A percentile compares a stretch with the other conserved stretches of the same genome.
phyloP scores from a whole-genome alignment of 2,329 filamentous ascomycete species.

The Pseudopithomyces maydicus region DNA sequence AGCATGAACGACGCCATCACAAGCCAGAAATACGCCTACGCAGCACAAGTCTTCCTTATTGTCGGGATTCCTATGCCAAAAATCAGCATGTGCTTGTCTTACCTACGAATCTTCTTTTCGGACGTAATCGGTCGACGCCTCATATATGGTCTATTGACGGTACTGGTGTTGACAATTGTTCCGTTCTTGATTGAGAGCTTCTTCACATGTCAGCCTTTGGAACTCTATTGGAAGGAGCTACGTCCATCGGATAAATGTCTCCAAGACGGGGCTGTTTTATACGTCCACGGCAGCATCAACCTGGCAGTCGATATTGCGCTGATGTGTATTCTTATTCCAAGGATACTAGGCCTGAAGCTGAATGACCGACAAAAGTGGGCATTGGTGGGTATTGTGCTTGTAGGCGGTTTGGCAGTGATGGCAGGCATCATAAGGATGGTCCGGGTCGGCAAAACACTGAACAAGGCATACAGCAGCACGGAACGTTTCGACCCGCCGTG shows the following conservation, averaged over 20 bases:
- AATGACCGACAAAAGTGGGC: slow-evolving; percentile 21
- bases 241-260: slow-evolving; percentile 21
- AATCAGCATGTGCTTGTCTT: slow-evolving; percentile 29
- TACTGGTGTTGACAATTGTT: slow-evolving; percentile 17
- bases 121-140: slow-evolving; percentile 20
- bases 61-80: slow-evolving; percentile 23
- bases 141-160: slow-evolving; percentile 17
- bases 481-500: slow-evolving; percentile 21
- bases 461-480: slow-evolving; percentile 4
- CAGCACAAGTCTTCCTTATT: slow-evolving; percentile 19
- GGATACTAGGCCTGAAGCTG: slow-evolving; percentile 21
- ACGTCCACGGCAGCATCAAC: slow-evolving; percentile 20
- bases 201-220: slow-evolving; percentile 24
- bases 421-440: slow-evolving; percentile 26
- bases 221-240: slow-evolving; percentile 26
- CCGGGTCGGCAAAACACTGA: slow-evolving; percentile 17
- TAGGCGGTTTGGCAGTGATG: slow-evolving; percentile 22
- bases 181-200: slow-evolving; percentile 18
- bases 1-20: slow-evolving; percentile 7
- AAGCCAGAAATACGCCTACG: slow-evolving; percentile 26
- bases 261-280: slow-evolving; percentile 15
- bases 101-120: slow-evolving; percentile 26
- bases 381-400: slow-evolving; percentile 20
- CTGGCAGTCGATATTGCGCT: slow-evolving; percentile 21
- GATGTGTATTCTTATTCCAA: slow-evolving; percentile 27